These are phyloP conservation scores for Lagenidium giganteum DNA, from an alignment of 352 stramenopile genomes.

Conservation along the genomic window DNA sequence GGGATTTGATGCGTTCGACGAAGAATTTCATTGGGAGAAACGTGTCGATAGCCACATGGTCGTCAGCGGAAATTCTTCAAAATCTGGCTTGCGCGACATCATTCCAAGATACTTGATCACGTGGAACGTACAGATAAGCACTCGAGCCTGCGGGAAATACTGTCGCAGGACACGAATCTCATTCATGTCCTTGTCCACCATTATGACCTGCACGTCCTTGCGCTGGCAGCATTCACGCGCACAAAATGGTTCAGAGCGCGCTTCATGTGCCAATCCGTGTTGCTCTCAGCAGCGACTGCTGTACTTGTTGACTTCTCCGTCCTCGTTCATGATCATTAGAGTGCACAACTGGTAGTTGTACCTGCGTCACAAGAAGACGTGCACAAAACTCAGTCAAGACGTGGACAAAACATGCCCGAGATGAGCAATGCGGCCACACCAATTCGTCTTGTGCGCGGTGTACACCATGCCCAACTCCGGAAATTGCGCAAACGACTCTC, in stretches of 20 bases:
- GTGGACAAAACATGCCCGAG: neutral
- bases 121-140: conserved; percentile 8
- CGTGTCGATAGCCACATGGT: conserved; percentile 7
- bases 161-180: conserved; percentile 2
- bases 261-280: conserved; percentile 8
- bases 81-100: conserved; percentile 1
- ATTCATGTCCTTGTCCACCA: conserved; percentile 17
- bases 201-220: conserved; percentile 2
- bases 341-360: conserved; percentile 11
- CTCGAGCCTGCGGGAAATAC: neutral
- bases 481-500: conserved; percentile 2
- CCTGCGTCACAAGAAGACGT: too few relatives aligned
- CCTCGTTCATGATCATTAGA: conserved; percentile 5
- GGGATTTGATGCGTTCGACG: too few relatives aligned
- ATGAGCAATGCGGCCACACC: too few relatives aligned
- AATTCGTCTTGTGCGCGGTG: conserved; percentile 19
- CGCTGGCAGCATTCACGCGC: neutral
- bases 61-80: conserved; percentile 9
- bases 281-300: conserved; percentile 9
- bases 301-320: neutral
- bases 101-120: conserved; percentile 1
- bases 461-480: conserved; percentile 10
- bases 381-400: too few relatives aligned
- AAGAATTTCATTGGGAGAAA: too few relatives aligned
- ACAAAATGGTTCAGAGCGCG: neutral